These are phyloP conservation scores for Phalaenopsis equestris DNA, from an alignment of 106 monocot genomes.

Conservation along the genomic window DNA sequence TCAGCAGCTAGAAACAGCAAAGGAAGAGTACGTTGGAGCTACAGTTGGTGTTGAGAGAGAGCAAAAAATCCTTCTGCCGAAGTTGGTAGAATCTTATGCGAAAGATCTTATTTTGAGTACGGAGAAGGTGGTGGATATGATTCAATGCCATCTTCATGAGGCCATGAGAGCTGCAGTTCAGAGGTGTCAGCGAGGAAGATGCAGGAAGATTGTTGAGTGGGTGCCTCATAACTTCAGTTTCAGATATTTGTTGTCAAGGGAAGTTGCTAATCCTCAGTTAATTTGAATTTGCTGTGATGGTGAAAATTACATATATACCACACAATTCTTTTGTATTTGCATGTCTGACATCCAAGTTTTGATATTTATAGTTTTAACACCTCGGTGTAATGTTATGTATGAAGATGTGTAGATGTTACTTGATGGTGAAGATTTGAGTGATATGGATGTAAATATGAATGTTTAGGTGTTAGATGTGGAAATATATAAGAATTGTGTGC, in stretches of 20 bases:
- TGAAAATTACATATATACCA: too few relatives aligned
- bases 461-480: too few relatives aligned
- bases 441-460: too few relatives aligned
- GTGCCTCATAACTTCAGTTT: slow-evolving; percentile 49
- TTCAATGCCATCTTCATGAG: slow-evolving; percentile 56
- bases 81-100: slow-evolving; percentile 42
- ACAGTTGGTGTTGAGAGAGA: slow-evolving; percentile 52
- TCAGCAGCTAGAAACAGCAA: slow-evolving; percentile 53
- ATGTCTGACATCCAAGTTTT: too few relatives aligned
- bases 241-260: slow-evolving; percentile 52
- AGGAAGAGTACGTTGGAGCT: slow-evolving; percentile 66
- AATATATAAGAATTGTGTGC: too few relatives aligned
- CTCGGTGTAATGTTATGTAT: too few relatives aligned
- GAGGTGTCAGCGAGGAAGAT: slow-evolving; percentile 38
- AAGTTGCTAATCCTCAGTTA: slow-evolving; percentile 22
- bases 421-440: too few relatives aligned
- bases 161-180: slow-evolving; percentile 41
- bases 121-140: slow-evolving; percentile 39
- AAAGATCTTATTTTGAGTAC: slow-evolving; percentile 38
- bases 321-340: too few relatives aligned
- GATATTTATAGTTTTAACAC: too few relatives aligned
- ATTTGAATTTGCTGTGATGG: slow-evolving; percentile 17
- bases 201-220: slow-evolving; percentile 48
- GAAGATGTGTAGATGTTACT: too few relatives aligned
- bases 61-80: slow-evolving; percentile 61